These are phyloP conservation scores for Onygenales sp. DNA, from an alignment of 2,329 filamentous ascomycete genomes.

Conservation along the genomic window DNA sequence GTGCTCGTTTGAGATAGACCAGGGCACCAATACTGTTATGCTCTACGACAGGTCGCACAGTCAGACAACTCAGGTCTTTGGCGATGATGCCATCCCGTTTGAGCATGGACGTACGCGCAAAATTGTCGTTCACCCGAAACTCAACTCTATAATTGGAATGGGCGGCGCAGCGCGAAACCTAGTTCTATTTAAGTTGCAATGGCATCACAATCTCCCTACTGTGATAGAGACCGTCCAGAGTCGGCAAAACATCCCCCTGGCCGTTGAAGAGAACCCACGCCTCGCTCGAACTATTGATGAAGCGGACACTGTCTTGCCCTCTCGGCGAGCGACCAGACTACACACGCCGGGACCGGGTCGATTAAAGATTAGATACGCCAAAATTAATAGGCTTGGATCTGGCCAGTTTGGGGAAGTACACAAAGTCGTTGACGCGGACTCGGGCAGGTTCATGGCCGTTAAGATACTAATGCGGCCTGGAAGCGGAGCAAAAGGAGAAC, in stretches of 20 bases:
- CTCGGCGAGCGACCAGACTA: neutral
- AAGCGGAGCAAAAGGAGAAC: neutral
- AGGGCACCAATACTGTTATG: slow-evolving; percentile 4
- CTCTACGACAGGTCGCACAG: slow-evolving; percentile 12
- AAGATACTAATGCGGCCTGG: slow-evolving; percentile 5
- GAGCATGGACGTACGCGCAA: slow-evolving; percentile 8
- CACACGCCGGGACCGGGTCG: neutral
- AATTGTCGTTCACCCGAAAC: slow-evolving; percentile 8
- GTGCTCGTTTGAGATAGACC: slow-evolving; percentile 14
- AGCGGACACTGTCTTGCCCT: neutral
- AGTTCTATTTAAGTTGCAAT: slow-evolving; percentile 8
- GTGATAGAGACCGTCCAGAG: neutral
- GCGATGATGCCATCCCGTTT: slow-evolving; percentile 10
- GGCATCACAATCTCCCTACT: neutral
- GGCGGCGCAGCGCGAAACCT: slow-evolving; percentile 7
- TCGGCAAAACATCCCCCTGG: neutral
- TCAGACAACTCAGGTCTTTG: slow-evolving; percentile 11
- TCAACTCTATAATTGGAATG: slow-evolving; percentile 13
- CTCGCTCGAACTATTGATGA: neutral
- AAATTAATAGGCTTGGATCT: slow-evolving; percentile 2
- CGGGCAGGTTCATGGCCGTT: slow-evolving; percentile 9
- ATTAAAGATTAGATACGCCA: slow-evolving; percentile 6
- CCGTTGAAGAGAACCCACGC: neutral
- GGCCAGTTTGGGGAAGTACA: slow-evolving; percentile 13
- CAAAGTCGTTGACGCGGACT: slow-evolving; percentile 8